Evolutionary conservation across 352 stramenopile species (phyloP).

Genomic region (Blastocystis sp.): DNA sequence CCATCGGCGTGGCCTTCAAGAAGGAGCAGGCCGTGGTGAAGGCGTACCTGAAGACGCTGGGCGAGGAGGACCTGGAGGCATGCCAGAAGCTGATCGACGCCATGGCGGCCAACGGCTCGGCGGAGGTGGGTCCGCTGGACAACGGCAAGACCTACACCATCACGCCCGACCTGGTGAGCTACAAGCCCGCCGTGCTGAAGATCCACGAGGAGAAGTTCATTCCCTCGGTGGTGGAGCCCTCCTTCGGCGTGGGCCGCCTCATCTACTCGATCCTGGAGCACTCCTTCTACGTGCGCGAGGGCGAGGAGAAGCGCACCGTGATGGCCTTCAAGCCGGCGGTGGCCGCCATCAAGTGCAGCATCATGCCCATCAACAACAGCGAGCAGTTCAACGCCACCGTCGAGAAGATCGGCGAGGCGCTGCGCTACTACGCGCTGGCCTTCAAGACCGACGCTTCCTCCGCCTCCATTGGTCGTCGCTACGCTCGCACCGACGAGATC

Average conservation of each 20-base stretch:
- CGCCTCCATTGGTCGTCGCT: slow-evolving; percentile 88
- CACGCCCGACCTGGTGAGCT: slow-evolving; percentile 88
- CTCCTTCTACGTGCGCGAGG: slow-evolving; percentile 91
- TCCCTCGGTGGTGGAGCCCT: slow-evolving; percentile 96
- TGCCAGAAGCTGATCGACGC: slow-evolving; percentile 31
- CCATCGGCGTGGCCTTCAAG: slow-evolving; percentile 93
- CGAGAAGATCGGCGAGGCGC: slow-evolving; percentile 78
- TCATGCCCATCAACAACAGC: slow-evolving; percentile 87
- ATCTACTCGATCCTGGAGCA: slow-evolving; percentile 96
- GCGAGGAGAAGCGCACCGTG: slow-evolving; percentile 89
- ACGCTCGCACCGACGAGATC: slow-evolving; percentile 93
- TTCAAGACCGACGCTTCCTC: slow-evolving; percentile 90
- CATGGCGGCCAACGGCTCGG: not conserved
- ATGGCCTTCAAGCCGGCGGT: slow-evolving; percentile 93
- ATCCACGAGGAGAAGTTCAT: slow-evolving; percentile 92
- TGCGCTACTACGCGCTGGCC: slow-evolving; percentile 78
- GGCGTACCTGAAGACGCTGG: slow-evolving; percentile 74
- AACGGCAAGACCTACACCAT: slow-evolving; percentile 75
- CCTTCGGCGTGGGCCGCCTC: slow-evolving; percentile 95
- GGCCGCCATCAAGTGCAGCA: slow-evolving; percentile 94
- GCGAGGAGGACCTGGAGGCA: slow-evolving; percentile 18
- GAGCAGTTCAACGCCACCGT: slow-evolving; percentile 80
- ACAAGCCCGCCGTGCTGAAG: slow-evolving; percentile 88
- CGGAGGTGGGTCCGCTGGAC: slow-evolving; percentile 23
- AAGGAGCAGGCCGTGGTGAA: slow-evolving; percentile 82